Conservation (phyloP, 306 rosid species). For the Cucurbita maxima region DNA sequence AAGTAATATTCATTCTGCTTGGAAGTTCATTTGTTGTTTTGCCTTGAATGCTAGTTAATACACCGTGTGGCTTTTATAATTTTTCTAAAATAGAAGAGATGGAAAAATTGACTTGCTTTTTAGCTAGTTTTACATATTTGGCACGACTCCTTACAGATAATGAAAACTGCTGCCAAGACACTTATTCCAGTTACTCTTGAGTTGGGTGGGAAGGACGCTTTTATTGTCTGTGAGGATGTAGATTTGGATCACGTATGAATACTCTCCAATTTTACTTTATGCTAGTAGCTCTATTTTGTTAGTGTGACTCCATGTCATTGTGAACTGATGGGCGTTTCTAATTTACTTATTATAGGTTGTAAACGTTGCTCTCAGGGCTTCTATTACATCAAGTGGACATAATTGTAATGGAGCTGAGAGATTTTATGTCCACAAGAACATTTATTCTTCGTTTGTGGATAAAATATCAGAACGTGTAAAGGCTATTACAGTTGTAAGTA, state of each 20-base stretch:
- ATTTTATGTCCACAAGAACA: slow-evolving; percentile 66
- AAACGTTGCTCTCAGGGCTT: slow-evolving; percentile 84
- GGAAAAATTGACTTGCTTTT: not conserved
- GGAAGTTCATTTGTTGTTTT: not conserved
- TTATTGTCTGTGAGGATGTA: slow-evolving; percentile 83
- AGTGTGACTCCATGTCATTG: not conserved
- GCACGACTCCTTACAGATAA: slow-evolving; percentile 48
- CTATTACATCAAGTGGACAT: slow-evolving; percentile 92
- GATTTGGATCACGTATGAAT: slow-evolving; percentile 73
- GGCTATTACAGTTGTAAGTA: slow-evolving; percentile 76
- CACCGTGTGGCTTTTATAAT: not conserved
- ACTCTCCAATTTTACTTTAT: not conserved
- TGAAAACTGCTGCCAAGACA: slow-evolving; percentile 76
- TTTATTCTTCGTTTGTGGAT: slow-evolving; percentile 62
- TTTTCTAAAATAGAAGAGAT: not conserved
- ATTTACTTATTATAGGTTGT: slow-evolving; percentile 47
- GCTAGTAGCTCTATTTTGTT: not conserved
- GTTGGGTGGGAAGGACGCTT: slow-evolving; percentile 99
- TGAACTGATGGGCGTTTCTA: slow-evolving; percentile 11
- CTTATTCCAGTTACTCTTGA: slow-evolving; percentile 86
- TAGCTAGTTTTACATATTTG: slow-evolving; percentile 5
- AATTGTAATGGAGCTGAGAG: slow-evolving; percentile 98
- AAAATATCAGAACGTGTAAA: slow-evolving; percentile 63
- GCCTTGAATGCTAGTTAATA: not conserved
- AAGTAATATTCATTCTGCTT: not conserved